Conservation (phyloP, 2,329 filamentous ascomycete species). For the Monosporascus sp. region DNA sequence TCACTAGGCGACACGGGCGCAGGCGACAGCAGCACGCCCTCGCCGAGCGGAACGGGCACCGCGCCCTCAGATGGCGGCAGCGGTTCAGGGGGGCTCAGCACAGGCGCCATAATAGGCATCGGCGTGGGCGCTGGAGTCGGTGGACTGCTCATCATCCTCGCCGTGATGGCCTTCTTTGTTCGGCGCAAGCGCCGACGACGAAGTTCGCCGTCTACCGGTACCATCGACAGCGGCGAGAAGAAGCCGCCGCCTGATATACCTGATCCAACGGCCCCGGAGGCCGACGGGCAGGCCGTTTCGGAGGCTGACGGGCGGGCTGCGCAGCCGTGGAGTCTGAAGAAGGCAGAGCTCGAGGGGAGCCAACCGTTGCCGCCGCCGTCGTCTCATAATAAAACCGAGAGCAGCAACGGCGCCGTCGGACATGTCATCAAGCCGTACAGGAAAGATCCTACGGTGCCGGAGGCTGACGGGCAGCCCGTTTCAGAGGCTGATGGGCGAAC, state of each 20-base stretch:
- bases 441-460: background rate
- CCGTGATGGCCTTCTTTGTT: background rate
- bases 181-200: background rate
- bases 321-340: conserved; percentile 6
- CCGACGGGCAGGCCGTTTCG: conserved; percentile 3
- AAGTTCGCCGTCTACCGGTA: no score
- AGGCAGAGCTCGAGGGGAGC: conserved; percentile 1
- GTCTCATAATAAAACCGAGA: background rate
- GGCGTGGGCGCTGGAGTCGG: conserved; percentile 7
- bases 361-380: background rate
- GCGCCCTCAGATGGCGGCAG: no score
- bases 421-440: conserved; percentile 1
- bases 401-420: background rate
- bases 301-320: conserved; percentile 8
- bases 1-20: no score
- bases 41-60: no score
- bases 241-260: background rate
- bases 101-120: conserved; percentile 7
- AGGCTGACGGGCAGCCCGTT: background rate
- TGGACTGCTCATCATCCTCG: conserved; percentile 3
- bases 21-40: no score
- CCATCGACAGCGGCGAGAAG: background rate
- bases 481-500: background rate
- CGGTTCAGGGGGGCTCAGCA: background rate
- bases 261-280: conserved; percentile 1